These are phyloP conservation scores for Podila clonocystis DNA, from an alignment of 192 early-diverging fungal species.

Conservation along the genomic window DNA sequence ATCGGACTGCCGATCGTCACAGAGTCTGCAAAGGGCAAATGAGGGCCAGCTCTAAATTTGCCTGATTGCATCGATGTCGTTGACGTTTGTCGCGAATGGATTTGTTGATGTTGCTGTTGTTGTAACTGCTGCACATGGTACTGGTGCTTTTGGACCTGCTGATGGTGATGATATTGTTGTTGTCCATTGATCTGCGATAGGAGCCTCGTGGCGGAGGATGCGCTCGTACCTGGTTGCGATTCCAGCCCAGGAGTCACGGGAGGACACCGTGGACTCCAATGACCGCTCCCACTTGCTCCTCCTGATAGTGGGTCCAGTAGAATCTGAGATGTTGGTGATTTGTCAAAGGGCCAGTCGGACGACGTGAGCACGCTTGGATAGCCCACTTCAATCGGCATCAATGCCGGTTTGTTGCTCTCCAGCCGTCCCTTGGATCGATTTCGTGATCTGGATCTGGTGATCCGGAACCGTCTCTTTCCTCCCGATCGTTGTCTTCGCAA, in stretches of 20 bases:
- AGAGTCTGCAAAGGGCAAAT: slow-evolving; percentile 42
- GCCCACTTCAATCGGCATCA: slow-evolving; percentile 34
- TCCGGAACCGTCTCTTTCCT: slow-evolving; percentile 25
- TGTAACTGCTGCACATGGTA: background rate
- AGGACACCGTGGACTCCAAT: background rate
- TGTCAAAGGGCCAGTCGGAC: slow-evolving; percentile 38
- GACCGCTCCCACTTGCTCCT: background rate
- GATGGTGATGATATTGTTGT: background rate
- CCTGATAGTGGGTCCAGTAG: background rate
- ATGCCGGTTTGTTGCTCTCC: slow-evolving; percentile 14
- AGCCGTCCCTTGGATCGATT: slow-evolving; percentile 26
- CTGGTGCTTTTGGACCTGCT: background rate
- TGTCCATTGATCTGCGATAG: background rate
- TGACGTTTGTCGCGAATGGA: background rate
- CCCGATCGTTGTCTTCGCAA: slow-evolving; percentile 32
- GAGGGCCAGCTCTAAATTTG: slow-evolving; percentile 15
- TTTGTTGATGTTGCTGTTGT: background rate
- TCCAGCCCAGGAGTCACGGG: background rate
- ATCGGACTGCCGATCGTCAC: slow-evolving; percentile 33
- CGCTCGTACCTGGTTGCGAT: background rate
- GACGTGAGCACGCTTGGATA: slow-evolving; percentile 11
- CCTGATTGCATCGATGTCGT: background rate
- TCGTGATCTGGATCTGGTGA: slow-evolving; percentile 28
- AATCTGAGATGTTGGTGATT: background rate
- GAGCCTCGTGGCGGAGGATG: background rate